A percentile compares a stretch with the other conserved stretches of the same genome.
phyloP scores from a whole-genome alignment of 2,329 filamentous ascomycete genomes.

The Nothopassalora personata region DNA sequence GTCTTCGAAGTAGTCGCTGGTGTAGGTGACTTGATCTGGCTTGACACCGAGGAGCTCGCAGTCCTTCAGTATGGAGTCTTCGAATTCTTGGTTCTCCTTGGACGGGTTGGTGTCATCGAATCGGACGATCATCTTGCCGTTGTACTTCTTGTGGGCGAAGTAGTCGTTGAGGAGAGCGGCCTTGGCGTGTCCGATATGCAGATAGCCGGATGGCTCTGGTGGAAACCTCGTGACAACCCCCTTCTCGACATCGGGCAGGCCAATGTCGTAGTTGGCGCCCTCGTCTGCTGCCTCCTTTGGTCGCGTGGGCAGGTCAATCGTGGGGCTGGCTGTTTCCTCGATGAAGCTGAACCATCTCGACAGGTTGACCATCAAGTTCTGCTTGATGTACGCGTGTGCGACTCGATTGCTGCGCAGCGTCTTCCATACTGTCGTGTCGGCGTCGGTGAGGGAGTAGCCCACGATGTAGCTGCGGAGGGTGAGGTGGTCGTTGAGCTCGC shows the following conservation, averaged over 20 bases:
- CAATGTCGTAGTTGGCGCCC: conserved; percentile 84
- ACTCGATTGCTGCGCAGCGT: conserved; percentile 78
- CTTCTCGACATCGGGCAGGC: conserved; percentile 75
- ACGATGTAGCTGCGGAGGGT: conserved; percentile 80
- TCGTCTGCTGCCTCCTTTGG: conserved; percentile 62
- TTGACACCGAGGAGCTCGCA: conserved; percentile 85
- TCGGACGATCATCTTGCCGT: conserved; percentile 82
- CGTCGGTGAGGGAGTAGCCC: conserved; percentile 69
- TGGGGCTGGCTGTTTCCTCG: conserved; percentile 69
- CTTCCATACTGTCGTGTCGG: conserved; percentile 78
- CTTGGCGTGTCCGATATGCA: conserved; percentile 95
- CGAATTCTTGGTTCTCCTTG: conserved; percentile 95
- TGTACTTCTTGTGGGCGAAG: conserved; percentile 89
- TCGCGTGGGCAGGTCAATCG: conserved; percentile 48
- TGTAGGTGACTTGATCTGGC: conserved; percentile 80
- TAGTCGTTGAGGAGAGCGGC: conserved; percentile 91
- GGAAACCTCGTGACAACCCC: conserved; percentile 90
- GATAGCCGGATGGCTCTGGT: conserved; percentile 90
- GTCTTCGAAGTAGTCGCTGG: conserved; percentile 91
- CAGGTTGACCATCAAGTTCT: conserved; percentile 69
- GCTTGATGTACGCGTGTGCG: conserved; percentile 74
- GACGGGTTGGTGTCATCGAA: conserved; percentile 97
- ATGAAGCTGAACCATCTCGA: conserved; percentile 83
- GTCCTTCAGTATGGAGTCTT: conserved; percentile 90
- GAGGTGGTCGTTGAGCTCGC: conserved; percentile 79